phyloP scores from a whole-genome alignment of 2,329 filamentous ascomycete species.

The Paradendryphiella salina region DNA sequence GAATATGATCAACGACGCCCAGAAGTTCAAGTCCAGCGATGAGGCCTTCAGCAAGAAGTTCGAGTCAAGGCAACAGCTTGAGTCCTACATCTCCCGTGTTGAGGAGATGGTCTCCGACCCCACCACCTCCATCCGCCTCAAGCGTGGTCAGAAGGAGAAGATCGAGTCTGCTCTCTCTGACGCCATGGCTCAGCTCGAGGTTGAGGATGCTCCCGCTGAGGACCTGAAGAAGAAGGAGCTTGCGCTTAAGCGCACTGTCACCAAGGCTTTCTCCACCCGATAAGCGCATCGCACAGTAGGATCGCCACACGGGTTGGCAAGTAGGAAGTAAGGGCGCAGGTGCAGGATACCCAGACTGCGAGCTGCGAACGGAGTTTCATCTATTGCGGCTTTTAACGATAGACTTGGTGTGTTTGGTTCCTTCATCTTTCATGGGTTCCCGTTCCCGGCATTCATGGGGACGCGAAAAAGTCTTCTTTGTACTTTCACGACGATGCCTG shows the following conservation, averaged over 20 bases:
- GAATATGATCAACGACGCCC: constrained; percentile 95
- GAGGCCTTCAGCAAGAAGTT: constrained; percentile 99
- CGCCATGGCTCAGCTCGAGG: constrained; percentile 95
- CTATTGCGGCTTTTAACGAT: constrained; percentile 42
- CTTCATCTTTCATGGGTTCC: constrained; percentile 32
- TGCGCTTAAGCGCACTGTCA: constrained; percentile 94
- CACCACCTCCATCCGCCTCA: constrained; percentile 92
- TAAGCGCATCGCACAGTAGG: constrained; percentile 53
- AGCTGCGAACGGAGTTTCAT: constrained; percentile 37
- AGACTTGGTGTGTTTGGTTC: constrained; percentile 42
- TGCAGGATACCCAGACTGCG: constrained; percentile 39
- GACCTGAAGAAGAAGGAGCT: constrained; percentile 99
- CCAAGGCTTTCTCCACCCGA: constrained; percentile 95
- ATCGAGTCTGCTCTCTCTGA: constrained; percentile 96
- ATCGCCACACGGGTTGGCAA: constrained; percentile 14
- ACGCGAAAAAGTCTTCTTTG: constrained; percentile 33
- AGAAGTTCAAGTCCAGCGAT: constrained; percentile 98
- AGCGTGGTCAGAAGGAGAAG: constrained; percentile 99
- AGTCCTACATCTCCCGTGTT: constrained; percentile 97
- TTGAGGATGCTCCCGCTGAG: constrained; percentile 87
- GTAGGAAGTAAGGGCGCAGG: constrained; percentile 29
- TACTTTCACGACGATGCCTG: constrained; percentile 37
- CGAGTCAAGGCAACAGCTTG: constrained; percentile 98
- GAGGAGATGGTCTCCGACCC: constrained; percentile 99
- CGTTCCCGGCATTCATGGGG: constrained; percentile 32